These are phyloP conservation scores for Solanum sparsipilum DNA, from an alignment of 257 asterid genomes.

Conservation along the genomic window DNA sequence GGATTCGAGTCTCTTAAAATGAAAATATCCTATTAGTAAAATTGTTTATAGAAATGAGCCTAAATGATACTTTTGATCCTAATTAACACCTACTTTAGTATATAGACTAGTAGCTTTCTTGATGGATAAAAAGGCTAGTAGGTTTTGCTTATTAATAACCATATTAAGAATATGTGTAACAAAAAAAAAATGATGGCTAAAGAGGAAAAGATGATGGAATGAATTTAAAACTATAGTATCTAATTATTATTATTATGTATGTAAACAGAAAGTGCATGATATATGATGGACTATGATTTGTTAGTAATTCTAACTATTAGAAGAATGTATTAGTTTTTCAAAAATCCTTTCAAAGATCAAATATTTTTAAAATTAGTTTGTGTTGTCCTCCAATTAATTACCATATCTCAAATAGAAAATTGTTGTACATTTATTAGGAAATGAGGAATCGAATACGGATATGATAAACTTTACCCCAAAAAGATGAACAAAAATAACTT, in stretches of 20 bases:
- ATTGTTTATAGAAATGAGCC: not conserved
- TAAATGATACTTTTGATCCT: not conserved
- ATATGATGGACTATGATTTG: not conserved
- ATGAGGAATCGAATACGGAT: not conserved
- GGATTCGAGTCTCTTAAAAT: fast-evolving
- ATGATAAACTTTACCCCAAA: not conserved
- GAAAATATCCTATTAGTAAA: not conserved
- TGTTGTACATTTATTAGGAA: not conserved
- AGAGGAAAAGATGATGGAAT: not conserved
- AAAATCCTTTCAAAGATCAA: not conserved
- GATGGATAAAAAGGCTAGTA: not conserved
- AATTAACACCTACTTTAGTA: not conserved
- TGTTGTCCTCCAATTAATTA: not conserved
- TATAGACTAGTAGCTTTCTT: not conserved
- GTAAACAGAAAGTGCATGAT: not conserved
- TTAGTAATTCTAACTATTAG: not conserved
- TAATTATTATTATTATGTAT: not conserved
- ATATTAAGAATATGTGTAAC: not conserved
- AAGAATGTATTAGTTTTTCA: not conserved
- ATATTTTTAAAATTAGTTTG: not conserved
- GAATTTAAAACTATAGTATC: not conserved
- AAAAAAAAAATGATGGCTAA: not conserved
- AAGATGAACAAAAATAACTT: not conserved
- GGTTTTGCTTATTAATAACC: not conserved
- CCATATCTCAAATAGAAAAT: not conserved